Conservation (phyloP, 2,329 filamentous ascomycete genomes). For the Beauveria rudraprayagi region DNA sequence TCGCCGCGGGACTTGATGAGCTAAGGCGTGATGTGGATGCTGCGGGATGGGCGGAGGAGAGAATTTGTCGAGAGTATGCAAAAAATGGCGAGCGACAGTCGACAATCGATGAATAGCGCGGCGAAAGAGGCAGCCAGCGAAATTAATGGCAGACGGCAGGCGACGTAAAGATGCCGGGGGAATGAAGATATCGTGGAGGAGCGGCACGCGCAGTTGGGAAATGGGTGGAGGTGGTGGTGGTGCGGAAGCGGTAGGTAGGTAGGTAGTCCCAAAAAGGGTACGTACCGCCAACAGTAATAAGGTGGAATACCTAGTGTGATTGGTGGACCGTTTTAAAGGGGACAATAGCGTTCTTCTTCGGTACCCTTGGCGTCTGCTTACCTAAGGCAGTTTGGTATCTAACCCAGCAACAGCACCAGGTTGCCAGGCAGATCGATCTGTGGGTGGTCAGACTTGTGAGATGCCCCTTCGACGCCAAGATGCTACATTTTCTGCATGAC, state of each 20-base stretch:
- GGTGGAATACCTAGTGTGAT: background rate
- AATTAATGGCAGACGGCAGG: background rate
- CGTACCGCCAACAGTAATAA: background rate
- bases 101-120: background rate
- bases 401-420: background rate
- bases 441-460: background rate
- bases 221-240: conserved; percentile 4
- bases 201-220: conserved; percentile 9
- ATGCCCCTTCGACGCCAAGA: background rate
- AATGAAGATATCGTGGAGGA: conserved; percentile 10
- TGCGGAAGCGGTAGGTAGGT: background rate
- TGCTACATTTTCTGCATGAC: background rate
- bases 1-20: conserved; percentile 8
- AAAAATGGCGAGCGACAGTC: background rate
- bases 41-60: background rate
- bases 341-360: background rate
- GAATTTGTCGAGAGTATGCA: background rate
- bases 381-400: too few relatives aligned
- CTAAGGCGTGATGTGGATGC: background rate
- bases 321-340: background rate
- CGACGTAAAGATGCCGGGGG: background rate
- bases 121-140: background rate
- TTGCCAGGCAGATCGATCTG: background rate
- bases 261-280: background rate
- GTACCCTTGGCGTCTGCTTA: too few relatives aligned